Conservation (phyloP, 208 protist genomes). For the Naegleria lovaniensis region DNA sequence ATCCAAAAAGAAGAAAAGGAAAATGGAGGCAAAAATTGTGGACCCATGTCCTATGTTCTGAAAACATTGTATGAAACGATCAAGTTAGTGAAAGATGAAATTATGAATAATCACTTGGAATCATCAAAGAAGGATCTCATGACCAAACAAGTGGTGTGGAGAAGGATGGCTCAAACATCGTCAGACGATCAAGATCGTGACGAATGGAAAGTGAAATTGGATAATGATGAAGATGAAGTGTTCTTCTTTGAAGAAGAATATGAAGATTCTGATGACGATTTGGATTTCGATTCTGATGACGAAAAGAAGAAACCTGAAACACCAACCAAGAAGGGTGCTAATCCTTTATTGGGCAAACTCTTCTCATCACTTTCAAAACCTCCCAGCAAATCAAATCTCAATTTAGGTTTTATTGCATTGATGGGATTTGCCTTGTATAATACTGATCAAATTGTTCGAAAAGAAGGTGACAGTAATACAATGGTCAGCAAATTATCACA, state of each 20-base stretch:
- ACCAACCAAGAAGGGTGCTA: not conserved
- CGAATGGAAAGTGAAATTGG: not conserved
- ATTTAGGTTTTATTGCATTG: not conserved
- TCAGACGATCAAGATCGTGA: not conserved
- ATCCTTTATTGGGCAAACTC: not conserved
- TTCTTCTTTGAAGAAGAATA: not conserved
- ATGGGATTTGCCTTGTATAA: not conserved
- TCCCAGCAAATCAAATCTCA: not conserved
- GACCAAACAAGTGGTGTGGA: not conserved
- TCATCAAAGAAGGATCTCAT: not conserved
- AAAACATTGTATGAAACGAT: not conserved
- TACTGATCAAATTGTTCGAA: not conserved
- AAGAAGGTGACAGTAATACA: not conserved
- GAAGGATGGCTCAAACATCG: not conserved
- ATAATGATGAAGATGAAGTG: not conserved
- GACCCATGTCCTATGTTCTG: not conserved
- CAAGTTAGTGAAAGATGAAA: not conserved
- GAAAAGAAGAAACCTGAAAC: not conserved
- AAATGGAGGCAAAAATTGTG: not conserved
- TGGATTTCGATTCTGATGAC: not conserved
- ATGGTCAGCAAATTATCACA: not conserved
- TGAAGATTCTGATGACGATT: not conserved
- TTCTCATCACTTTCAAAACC: not conserved
- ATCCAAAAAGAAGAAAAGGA: not conserved
- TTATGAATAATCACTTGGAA: not conserved